These are phyloP conservation scores for Globisporangium okanoganense DNA, from an alignment of 352 stramenopile species.

Conservation along the genomic window DNA sequence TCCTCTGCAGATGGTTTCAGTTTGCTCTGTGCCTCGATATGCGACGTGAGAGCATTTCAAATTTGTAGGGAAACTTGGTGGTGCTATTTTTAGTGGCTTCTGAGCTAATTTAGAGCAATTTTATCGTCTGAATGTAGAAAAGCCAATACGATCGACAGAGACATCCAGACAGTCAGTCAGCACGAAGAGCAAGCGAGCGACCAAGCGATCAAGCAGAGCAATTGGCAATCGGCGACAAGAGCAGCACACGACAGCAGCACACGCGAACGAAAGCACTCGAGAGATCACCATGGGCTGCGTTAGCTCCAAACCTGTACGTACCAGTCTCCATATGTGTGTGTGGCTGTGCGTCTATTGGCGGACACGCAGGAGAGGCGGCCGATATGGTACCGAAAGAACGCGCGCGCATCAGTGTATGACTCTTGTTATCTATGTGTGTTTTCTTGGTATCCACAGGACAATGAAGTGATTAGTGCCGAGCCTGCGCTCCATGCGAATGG, in stretches of 20 bases:
- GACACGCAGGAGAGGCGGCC: background rate
- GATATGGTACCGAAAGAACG: background rate
- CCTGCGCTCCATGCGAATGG: constrained; percentile 28
- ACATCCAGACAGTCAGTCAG: constrained; percentile 2
- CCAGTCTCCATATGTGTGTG: background rate
- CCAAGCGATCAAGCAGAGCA: background rate
- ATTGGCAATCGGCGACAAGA: constrained; percentile 13
- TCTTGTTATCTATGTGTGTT: constrained; percentile 2
- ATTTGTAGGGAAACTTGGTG: constrained; percentile 8
- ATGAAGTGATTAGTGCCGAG: constrained; percentile 31
- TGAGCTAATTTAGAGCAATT: constrained; percentile 3
- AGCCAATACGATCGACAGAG: constrained; percentile 7
- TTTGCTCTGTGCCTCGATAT: background rate
- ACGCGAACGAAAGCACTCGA: constrained; percentile 5
- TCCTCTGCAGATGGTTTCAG: constrained; percentile 4
- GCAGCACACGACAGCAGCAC: constrained; percentile 17
- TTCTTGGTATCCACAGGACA: constrained; percentile 23
- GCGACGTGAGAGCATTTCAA: constrained; percentile 12
- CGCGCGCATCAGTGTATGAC: background rate
- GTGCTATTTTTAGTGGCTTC: constrained; percentile 6
- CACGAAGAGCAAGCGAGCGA: background rate
- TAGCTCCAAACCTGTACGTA: constrained; percentile 64
- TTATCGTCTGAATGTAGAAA: background rate
- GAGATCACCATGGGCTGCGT: constrained; percentile 56
- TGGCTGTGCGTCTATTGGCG: background rate